Evolutionary conservation across 345 rosid species (phyloP).

Genomic region (Sonneratia alba): DNA sequence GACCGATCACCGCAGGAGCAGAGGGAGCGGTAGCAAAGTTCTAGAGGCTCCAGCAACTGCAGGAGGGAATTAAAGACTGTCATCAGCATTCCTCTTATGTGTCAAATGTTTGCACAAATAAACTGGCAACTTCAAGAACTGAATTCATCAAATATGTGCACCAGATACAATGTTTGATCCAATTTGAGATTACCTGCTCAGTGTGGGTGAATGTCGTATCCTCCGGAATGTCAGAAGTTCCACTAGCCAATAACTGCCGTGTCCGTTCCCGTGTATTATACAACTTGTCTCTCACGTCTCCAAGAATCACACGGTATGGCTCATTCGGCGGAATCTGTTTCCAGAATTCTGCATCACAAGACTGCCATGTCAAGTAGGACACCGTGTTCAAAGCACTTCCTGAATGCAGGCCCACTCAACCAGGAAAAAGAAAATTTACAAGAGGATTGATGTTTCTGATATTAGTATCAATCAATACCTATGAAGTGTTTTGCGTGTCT

Average conservation of each 20-base stretch:
- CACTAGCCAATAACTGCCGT: conserved; percentile 66
- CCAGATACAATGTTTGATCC: background rate
- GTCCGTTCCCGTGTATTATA: conserved; percentile 89
- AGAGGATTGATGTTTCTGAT: too few relatives aligned
- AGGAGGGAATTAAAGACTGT: background rate
- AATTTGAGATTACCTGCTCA: conserved; percentile 47
- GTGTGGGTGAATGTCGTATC: conserved; percentile 56
- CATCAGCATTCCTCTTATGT: background rate
- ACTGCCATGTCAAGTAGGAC: background rate
- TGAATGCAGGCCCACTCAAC: background rate
- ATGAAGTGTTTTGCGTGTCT: conserved; percentile 92
- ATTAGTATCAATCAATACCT: conserved; percentile 26
- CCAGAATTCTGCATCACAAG: conserved; percentile 73
- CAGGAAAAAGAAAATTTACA: background rate
- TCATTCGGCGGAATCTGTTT: conserved; percentile 77
- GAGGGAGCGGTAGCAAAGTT: conserved; percentile 86
- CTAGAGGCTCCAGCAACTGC: conserved; percentile 94
- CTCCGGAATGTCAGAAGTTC: conserved; percentile 79
- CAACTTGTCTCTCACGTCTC: conserved; percentile 85
- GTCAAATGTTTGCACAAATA: too few relatives aligned
- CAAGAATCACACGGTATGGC: conserved; percentile 93
- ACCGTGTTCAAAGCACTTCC: conserved; percentile 42
- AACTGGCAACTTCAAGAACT: too few relatives aligned
- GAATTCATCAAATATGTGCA: too few relatives aligned
- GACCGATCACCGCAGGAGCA: conserved; percentile 78